Base-by-base conservation (phyloP, 2,329 filamentous ascomycete genomes). In the Cryphonectria carpinicola region DNA sequence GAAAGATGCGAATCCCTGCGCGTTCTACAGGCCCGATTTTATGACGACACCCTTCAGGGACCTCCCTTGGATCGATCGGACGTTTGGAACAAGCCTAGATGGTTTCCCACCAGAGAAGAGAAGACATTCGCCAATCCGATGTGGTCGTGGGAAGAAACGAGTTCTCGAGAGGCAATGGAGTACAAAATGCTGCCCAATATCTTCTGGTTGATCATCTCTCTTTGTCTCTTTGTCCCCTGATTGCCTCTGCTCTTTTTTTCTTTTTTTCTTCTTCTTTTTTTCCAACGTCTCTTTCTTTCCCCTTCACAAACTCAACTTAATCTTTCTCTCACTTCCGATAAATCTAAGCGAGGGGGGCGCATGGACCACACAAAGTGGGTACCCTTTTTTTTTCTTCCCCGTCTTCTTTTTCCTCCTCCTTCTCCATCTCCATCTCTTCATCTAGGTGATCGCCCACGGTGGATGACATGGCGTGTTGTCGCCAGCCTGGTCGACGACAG, bases 1-100 rank as follows among this genome's bases (percentile, higher is more conserved):
- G 41, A 41, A 41, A 41, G 41, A 41, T 54, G 43, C 11, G 66
- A 28, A 17, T 32, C 43, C 58, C 43, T 68, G 66, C 46, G 66
- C 11, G 3, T 11, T 68, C 58, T 41, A 64, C 28, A 10, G 58
- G 46, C 41, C 66, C 66, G 63, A 46, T 35, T 37, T 63, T 58
- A 68, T 60, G 66, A 62, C 41, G 54, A 54, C 63, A 62, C 35
- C n/a, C 13, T 25, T 7, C 35, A 60, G 62, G 62, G 14, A 52
- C 35, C 35, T 32, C 10, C 58, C 58, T 39, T 37, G 22, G 7
- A 39, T 10, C 25, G 56, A 61, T 37, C 58, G 54, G 13, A 35
- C 32, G 4, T 3, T 3, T 19, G 10, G 25, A 32, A 17, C n/a
- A 32, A 56, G 46, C 17, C n/a, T 13, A 10, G n/a, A 25, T 25